Evolutionary conservation across 768 basidiomycete species (phyloP), one percentile per base, ranked within the genome.

Genomic region (Pleurotus platypus): DNA sequence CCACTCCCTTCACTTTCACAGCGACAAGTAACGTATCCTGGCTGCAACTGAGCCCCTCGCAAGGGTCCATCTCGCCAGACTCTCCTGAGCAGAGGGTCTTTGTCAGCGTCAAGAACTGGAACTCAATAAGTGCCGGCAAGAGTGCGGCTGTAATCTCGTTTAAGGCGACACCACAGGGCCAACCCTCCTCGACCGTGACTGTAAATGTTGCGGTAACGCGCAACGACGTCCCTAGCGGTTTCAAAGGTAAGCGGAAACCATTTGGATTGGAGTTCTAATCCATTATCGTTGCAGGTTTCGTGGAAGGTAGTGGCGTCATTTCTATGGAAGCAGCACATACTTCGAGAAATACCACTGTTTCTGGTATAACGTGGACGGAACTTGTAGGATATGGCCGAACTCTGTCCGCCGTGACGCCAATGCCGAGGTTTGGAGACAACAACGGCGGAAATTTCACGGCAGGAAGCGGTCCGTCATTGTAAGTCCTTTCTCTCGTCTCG

Each of bases 321-420:
- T 82, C 83, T 1, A 85, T 88, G 26, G 86, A 90, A 62, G 87
- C 86, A 38, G 82, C 76, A 1, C 86, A 89, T 65, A 72, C 79
- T 0, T 69, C 77, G 1, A 72, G 78, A 5, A 81, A 77, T 61
- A 74, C 64, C 7, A 60, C 79, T 4, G 81, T 82, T 4, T 68
- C 74, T 40, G 80, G 78, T 5, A 75, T 85, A 48, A 67, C 76
- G 5, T 89, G 86, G 83, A 77, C 74, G 6, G 78, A 83, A 49
- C 67, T 90, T 3, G 82, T 82, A 2, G 81, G 81, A 1, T 80
- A 85, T 53, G 86, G 87, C 5, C 72, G 79, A 9, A 86, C 83
- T 0, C 69, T 81, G 1, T 85, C 83, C 22, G 87, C 76, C 8
- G 73, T 90, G 24, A 84, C 82, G 3, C 84, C 85, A 12, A 78